Evolutionary conservation across 139 green algal genomes (phyloP).

Genomic region (Eudorina sp.): DNA sequence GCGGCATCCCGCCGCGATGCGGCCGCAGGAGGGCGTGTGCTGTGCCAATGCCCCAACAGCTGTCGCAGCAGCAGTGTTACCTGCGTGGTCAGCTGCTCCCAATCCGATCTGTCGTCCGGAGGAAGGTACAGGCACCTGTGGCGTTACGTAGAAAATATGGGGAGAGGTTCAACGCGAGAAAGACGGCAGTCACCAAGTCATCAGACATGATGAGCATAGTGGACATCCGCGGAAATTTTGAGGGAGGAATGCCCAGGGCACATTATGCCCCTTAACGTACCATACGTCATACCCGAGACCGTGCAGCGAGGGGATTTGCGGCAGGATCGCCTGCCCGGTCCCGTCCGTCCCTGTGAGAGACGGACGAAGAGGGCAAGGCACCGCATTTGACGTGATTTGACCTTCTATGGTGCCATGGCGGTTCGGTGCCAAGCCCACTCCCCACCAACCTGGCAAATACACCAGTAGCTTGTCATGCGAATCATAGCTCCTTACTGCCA

Average conservation of each 20-base stretch:
- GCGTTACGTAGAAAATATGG: too few species aligned
- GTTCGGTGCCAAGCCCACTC: too few species aligned
- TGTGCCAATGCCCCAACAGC: conserved; percentile 8
- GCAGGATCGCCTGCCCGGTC: conserved; percentile 73
- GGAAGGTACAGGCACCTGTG: conserved; percentile 63
- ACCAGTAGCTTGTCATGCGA: conserved; percentile 56
- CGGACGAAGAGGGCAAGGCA: too few species aligned
- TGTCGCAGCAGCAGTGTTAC: conserved; percentile 16
- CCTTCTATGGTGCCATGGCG: too few species aligned
- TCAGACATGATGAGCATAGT: too few species aligned
- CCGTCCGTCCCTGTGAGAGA: conserved; percentile 76
- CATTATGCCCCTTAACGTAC: too few species aligned
- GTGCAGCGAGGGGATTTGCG: conserved; percentile 64
- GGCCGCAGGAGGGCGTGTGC: not conserved
- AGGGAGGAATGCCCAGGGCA: too few species aligned
- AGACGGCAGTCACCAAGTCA: too few species aligned
- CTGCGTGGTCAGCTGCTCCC: conserved; percentile 61
- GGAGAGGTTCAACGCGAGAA: too few species aligned
- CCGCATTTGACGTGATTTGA: too few species aligned
- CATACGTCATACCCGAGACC: conserved; percentile 70
- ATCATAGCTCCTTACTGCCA: not conserved
- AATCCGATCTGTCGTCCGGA: conserved; percentile 60
- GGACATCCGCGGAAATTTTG: too few species aligned
- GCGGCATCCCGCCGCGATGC: too few species aligned
- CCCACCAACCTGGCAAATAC: conserved; percentile 65